Evolutionary conservation across 192 early-diverging fungal species (phyloP).

Genomic region (Geosiphon pyriformis): DNA sequence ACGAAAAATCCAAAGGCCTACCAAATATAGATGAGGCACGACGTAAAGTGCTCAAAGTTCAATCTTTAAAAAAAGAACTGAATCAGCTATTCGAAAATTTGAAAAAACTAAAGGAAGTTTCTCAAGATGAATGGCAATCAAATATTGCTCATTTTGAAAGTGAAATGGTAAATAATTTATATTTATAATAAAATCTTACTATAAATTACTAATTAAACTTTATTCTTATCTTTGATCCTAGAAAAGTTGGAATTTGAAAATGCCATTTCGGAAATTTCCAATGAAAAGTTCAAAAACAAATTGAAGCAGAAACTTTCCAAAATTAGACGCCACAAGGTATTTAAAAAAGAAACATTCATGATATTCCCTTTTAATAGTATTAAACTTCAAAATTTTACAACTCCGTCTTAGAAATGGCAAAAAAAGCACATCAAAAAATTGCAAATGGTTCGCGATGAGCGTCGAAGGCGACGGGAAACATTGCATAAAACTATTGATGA

Average conservation of each 20-base stretch:
- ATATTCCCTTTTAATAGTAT: background rate
- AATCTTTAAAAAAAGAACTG: background rate
- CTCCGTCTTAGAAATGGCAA: conserved; percentile 17
- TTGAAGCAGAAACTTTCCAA: conserved; percentile 22
- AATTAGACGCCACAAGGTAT: conserved; percentile 21
- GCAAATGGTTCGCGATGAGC: conserved; percentile 26
- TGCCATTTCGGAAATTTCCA: background rate
- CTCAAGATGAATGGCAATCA: conserved; percentile 7
- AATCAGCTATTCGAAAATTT: background rate
- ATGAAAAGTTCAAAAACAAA: conserved; percentile 2
- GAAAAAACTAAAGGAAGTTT: background rate
- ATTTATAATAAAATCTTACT: background rate
- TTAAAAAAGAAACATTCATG: too few species aligned
- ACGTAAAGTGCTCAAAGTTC: background rate
- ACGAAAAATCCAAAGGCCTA: background rate
- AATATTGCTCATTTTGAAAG: conserved; percentile 1
- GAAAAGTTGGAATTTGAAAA: background rate
- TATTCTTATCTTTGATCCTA: background rate
- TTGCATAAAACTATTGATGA: conserved; percentile 28
- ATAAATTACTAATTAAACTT: background rate
- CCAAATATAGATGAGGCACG: background rate
- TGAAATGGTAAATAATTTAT: background rate
- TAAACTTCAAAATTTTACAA: background rate
- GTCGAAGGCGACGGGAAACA: conserved; percentile 22
- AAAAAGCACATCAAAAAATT: conserved; percentile 26